Evolutionary conservation across 345 rosid genomes (phyloP), one percentile per base, ranked within the genome.

Genomic region (Aquilaria sinensis): DNA sequence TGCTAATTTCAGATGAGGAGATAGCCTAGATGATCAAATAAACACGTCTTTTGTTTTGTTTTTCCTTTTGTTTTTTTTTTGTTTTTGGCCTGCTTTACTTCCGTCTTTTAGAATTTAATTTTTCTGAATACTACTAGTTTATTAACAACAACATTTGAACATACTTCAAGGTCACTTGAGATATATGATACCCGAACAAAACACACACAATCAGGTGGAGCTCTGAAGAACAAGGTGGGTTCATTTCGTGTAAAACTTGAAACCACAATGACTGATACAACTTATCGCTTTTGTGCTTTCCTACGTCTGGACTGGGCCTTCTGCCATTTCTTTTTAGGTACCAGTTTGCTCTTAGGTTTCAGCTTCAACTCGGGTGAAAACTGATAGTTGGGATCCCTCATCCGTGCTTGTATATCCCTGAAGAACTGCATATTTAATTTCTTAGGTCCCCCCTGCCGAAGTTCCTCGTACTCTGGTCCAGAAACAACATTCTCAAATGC

Each of bases 401-500:
- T 94, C 0, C 84, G 79, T 49, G 95, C 89, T 67, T 88, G 99
- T 68, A 94, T 90, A 76, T 94, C 95, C 80, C 88, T 94, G 69
- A 90, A 90, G 58, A 94, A 94, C 86, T 94, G 77, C 89, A 88
- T 85, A 66, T 86, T 90, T 80, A 94, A 67, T 72, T 71, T 83
- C 86, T 83, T 94, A 6, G 95, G 97, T 13, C 99, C 99, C 56
- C 92, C 97, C 69, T 88, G 80, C 47, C 97, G 82, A 63, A 90
- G 95, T 73, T 90, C 99, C 72, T 86, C 96, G 53, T 94, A 94
- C 61, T 94, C 97, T 1, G 96, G 97, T 51, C 97, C 92, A 10
- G 96, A 90, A 48, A 90, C 82, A 37, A 94, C 77, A 53, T 90
- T 94, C 61, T 88, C 95, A n/a, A 90, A 94, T 43, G 96, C 96